Base-by-base conservation (phyloP, 108 stramenopile species). In the Asterionellopsis glacialis region DNA sequence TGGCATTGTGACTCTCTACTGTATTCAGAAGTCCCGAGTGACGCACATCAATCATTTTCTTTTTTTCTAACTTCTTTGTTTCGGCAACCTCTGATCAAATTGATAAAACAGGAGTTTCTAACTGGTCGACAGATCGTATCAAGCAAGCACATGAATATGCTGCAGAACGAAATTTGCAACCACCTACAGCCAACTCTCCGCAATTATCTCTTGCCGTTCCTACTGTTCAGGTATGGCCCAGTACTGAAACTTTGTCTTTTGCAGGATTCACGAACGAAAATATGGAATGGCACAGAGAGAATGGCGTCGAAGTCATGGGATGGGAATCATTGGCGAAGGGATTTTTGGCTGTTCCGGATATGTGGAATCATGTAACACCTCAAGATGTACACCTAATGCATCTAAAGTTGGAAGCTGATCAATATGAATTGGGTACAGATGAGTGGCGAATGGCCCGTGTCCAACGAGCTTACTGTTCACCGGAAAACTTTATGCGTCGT, bases 281-380 rank as follows among this genome's bases (percentile, higher is more conserved):
- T n/a, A 54, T 54, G 16, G 24, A 54, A 3, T 54, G 53, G 53
- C 23, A 54, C 26, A 5, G 23, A 15, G 11, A 54, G 24, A 23
- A 27, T 54, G 53, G 53, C 6, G 53, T 54, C 24, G 53, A 54
- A 27, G 15, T 54, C 1, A n/a, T 54, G 15, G 16, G 53, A 16
- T 54, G 53, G 53, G 53, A 54, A 27, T 16, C 23, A 6, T 27
- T 54, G 24, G 53, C 53, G 4, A 54, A 54, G 24, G 53, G 53
- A 23, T 54, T 54, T 23, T 5, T 54, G 53, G 53, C 53, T n/a
- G 26, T 26, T n/a, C 26, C 53, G 4, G 11, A 54, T 11, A 16
- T 54, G 16, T 54, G 53, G 53, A n/a, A n/a, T 9, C 21, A 54
- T 16, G n/a, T 22, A n/a, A 27, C 22, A 5, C 33, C 33, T 33